Evolutionary conservation across 495 filamentous ascomycete genomes (phyloP).

Genomic region (Parathielavia hyrcaniae): DNA sequence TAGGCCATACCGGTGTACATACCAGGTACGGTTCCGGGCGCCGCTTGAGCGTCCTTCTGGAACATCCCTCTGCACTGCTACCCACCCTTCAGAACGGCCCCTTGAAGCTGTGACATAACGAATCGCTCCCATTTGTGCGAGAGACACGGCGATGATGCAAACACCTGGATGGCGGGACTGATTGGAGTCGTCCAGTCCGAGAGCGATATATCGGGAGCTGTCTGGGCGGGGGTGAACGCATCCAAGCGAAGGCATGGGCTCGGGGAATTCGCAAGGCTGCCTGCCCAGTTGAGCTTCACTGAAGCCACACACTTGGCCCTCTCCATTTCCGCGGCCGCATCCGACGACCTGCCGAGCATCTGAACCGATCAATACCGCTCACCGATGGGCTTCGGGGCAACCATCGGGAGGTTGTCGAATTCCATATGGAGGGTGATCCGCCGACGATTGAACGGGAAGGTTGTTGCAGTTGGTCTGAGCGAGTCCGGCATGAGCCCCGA

Average conservation of each 20-base stretch:
- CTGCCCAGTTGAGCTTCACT: not conserved
- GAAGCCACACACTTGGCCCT: slow-evolving; percentile 2
- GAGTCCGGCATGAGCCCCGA: not conserved
- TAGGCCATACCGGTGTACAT: not conserved
- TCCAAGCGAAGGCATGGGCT: not conserved
- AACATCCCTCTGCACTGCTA: slow-evolving; percentile 5
- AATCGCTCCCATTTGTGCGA: not conserved
- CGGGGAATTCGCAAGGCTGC: not conserved
- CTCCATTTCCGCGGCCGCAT: not conserved
- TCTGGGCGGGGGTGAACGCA: not conserved
- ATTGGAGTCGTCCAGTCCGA: not conserved
- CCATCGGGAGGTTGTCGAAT: not conserved
- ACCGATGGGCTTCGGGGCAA: not conserved
- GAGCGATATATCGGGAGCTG: not conserved
- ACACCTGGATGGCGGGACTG: not conserved
- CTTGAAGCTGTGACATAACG: not conserved
- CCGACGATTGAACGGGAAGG: not conserved
- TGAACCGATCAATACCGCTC: not conserved
- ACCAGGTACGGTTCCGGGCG: not conserved
- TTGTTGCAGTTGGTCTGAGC: not conserved
- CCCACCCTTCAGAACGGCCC: not conserved
- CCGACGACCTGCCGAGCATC: not conserved
- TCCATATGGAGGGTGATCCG: not conserved
- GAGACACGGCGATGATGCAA: not conserved
- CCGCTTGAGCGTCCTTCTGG: not conserved